Conservation (phyloP, 208 protist species). For the Leishmania tarentolae region DNA sequence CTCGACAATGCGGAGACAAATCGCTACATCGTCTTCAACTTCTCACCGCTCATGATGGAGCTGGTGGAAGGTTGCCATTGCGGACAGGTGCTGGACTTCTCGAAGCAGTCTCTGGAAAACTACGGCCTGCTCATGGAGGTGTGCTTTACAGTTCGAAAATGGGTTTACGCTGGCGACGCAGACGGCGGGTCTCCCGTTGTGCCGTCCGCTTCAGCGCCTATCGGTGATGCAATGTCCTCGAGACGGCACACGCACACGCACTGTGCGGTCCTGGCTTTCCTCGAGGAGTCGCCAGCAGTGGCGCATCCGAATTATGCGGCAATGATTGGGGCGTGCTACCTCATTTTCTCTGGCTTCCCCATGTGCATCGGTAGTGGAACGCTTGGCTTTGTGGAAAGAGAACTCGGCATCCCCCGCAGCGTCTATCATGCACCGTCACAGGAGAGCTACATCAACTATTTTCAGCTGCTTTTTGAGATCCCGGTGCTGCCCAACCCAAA, state of each 20-base stretch:
- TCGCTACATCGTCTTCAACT: conserved; percentile 82
- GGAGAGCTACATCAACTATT: conserved; percentile 83
- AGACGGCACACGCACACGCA: conserved; percentile 25
- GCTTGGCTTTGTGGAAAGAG: conserved; percentile 62
- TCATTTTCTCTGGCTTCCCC: conserved; percentile 67
- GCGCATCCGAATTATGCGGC: conserved; percentile 71
- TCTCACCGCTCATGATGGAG: conserved; percentile 80
- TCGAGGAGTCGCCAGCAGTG: conserved; percentile 61
- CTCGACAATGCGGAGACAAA: conserved; percentile 57
- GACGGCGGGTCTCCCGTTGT: conserved; percentile 6
- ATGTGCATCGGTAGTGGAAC: conserved; percentile 53
- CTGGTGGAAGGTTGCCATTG: conserved; percentile 50
- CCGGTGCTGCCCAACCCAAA: conserved; percentile 67
- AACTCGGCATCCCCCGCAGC: conserved; percentile 59
- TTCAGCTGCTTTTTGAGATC: conserved; percentile 78
- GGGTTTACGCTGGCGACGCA: conserved; percentile 41
- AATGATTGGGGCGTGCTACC: conserved; percentile 77
- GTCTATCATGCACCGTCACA: conserved; percentile 64
- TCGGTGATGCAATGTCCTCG: not conserved
- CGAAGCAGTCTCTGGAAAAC: conserved; percentile 72
- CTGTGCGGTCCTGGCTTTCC: conserved; percentile 68
- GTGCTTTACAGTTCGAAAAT: conserved; percentile 75
- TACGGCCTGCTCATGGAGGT: conserved; percentile 75
- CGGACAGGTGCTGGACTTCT: conserved; percentile 79
- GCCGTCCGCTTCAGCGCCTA: not conserved